These are phyloP conservation scores for Cynara cardunculus DNA, from an alignment of 129 eudicot species.

Conservation along the genomic window DNA sequence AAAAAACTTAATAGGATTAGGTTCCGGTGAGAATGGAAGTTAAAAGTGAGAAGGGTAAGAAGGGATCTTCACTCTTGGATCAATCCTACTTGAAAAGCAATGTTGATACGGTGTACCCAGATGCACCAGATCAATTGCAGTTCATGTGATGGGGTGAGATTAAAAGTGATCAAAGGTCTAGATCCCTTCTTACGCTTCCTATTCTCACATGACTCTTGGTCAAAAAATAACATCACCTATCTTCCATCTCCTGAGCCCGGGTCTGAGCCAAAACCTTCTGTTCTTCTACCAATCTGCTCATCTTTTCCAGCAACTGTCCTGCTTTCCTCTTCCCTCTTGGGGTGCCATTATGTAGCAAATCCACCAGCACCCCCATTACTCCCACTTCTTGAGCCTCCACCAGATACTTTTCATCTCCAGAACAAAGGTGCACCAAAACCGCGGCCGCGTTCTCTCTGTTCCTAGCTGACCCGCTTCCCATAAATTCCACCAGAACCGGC, in stretches of 20 bases:
- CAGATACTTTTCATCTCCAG: constrained; percentile 49
- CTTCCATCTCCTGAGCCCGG: not conserved
- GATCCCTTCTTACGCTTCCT: not conserved
- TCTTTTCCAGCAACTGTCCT: constrained; percentile 49
- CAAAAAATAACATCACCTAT: constrained; percentile 10
- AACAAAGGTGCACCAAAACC: constrained; percentile 58
- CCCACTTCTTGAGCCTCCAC: constrained; percentile 55
- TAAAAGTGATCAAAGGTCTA: too few species aligned
- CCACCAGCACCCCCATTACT: constrained; percentile 39
- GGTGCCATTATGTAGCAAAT: constrained; percentile 54
- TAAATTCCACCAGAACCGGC: constrained; percentile 57
- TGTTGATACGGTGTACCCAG: too few species aligned
- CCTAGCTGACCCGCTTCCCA: constrained; percentile 63
- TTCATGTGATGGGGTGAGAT: too few species aligned
- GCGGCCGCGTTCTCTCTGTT: constrained; percentile 82
- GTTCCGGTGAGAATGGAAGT: too few species aligned
- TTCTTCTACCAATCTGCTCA: constrained; percentile 52
- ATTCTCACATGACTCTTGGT: too few species aligned
- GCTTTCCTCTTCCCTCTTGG: constrained; percentile 75
- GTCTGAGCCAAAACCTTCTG: constrained; percentile 40
- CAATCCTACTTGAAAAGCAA: too few species aligned
- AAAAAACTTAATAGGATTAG: not conserved
- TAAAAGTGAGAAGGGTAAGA: too few species aligned
- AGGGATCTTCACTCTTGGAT: too few species aligned
- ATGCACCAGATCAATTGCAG: too few species aligned